A percentile compares a stretch with the other conserved stretches of the same genome.
These are phyloP conservation scores for Bacterosira constricta DNA, from an alignment of 108 stramenopile genomes.

Conservation along the genomic window DNA sequence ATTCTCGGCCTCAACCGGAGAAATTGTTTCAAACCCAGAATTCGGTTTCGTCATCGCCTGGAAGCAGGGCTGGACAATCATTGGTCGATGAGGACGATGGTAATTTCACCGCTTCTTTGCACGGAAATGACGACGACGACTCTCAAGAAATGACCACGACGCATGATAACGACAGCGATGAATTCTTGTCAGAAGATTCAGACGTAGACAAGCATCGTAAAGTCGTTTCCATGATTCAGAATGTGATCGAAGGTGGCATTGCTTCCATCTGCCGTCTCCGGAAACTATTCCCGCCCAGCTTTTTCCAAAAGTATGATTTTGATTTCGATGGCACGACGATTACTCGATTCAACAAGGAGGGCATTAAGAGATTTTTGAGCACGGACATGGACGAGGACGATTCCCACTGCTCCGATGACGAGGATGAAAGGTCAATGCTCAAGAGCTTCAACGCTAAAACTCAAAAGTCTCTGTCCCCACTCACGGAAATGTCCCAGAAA, in stretches of 20 bases:
- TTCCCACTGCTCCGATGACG: not conserved
- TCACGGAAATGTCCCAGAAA: slow-evolving; percentile 14
- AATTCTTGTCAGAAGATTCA: not conserved
- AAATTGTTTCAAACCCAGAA: not conserved
- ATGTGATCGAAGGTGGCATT: slow-evolving; percentile 32
- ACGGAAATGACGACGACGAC: not conserved
- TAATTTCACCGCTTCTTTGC: not conserved
- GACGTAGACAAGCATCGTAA: not conserved
- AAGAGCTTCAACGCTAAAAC: not conserved
- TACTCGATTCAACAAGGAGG: slow-evolving; percentile 12
- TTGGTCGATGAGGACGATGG: not conserved
- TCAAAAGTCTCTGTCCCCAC: slow-evolving; percentile 11
- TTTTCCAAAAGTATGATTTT: slow-evolving; percentile 11
- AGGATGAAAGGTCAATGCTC: not conserved
- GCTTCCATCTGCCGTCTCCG: slow-evolving; percentile 44
- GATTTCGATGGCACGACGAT: slow-evolving; percentile 28
- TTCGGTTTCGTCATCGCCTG: not conserved
- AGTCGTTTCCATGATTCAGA: slow-evolving; percentile 8
- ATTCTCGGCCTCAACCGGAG: not conserved
- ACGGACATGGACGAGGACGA: not conserved
- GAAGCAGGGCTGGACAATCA: not conserved
- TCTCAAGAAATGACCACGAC: not conserved
- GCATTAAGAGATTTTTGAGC: slow-evolving; percentile 1
- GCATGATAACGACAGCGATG: not conserved
- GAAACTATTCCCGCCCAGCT: slow-evolving; percentile 18